Evolutionary conservation across 176 grass and related monocot genomes (phyloP), one percentile per base, ranked within the genome.

Genomic region (Cenchrus americanus): DNA sequence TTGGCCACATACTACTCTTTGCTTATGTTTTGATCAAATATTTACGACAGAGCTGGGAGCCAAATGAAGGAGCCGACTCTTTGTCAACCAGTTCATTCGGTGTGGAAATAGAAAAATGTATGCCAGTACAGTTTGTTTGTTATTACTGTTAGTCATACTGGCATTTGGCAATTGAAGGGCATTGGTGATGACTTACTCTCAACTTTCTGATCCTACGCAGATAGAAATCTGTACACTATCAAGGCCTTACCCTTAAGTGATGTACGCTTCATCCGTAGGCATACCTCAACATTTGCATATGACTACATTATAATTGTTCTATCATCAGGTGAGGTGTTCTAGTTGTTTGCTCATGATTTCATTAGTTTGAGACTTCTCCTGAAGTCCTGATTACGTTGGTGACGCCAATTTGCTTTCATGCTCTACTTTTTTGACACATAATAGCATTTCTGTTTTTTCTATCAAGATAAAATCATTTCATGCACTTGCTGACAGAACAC

Each of bases 261-360:
- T 67, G 89, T 99, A 32, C 93, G 91, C 83, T 99, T 92, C 82
- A 94, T 99, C 82, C 91, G 87, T 78, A 96, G 86, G 85, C 86
- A 99, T 66, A 90, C 89, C 11, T 93, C 96, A 26, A 77, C 96
- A 41, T 94, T 99, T 92, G 91, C 89, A 49, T 80, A 47, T 30
- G 89, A 88, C 72, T 99, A 99, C 82, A 92, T 96, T 60, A 99
- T 99, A 66, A 86, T 99, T 80, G 96, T 99, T 84, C 89, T 94
- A 27, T 92, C 93, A 66, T 99, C 96, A 90, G 96, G 96, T 99
- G 76, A 92, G 71, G 23, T 80, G 8, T 11, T 77, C 71, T 86
- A 72, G 19, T 57, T 9, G 2, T 76, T 73, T 67, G 13, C 65
- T 82, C 47, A 50, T 55, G n/a, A 46, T 55, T 15, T 42, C 17